Base-by-base conservation (phyloP, 352 stramenopile species). In the Phytophthora hybrid region DNA sequence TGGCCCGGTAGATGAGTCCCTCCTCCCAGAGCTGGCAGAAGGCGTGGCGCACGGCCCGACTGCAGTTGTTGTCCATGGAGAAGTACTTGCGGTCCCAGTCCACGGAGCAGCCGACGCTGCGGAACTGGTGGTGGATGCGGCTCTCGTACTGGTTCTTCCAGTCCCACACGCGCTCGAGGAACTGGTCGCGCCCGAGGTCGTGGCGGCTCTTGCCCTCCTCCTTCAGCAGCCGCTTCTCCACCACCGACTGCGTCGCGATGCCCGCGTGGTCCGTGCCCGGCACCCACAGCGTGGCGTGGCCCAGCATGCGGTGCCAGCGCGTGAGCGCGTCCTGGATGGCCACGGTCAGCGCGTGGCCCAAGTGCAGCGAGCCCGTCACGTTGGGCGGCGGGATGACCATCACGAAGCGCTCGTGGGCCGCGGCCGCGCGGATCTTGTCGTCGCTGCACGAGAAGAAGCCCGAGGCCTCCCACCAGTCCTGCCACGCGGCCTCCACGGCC, bases 51-150 rank as follows among this genome's bases (percentile, higher is more conserved):
- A 99, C 98, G 7, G 98, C 98, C 55, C 90, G 93, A 69, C 89
- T 98, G 68, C 98, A 98, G 69, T 98, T 99, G 51, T 99, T 93
- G 79, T 99, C 98, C 98, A 99, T 99, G 26, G 98, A 99, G 67
- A 99, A 99, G 66, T 98, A 97, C 73, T 98, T 91, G 47, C 98
- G 87, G 61, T 89, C 90, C 98, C 98, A 99, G 89, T 99, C 98
- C 14, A 99, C 97, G 29, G 84, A 98, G 68, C 89, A 98, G 41
- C 97, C 98, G 18, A 99, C 90, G 71, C 86, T 92, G 67, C 85
- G 87, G 71, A 96, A 94, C 69, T 95, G 90, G 79, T 93, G 87
- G 69, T 94, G 88, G 77, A 96, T 97, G 64, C 88, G 88, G 52
- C 63, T 84, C 71, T 95, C 87, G 77, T 96, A 96, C 73, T 96